These are phyloP conservation scores for Trametes hirsuta DNA, from an alignment of 1,284 basidiomycete genomes.

Conservation along the genomic window DNA sequence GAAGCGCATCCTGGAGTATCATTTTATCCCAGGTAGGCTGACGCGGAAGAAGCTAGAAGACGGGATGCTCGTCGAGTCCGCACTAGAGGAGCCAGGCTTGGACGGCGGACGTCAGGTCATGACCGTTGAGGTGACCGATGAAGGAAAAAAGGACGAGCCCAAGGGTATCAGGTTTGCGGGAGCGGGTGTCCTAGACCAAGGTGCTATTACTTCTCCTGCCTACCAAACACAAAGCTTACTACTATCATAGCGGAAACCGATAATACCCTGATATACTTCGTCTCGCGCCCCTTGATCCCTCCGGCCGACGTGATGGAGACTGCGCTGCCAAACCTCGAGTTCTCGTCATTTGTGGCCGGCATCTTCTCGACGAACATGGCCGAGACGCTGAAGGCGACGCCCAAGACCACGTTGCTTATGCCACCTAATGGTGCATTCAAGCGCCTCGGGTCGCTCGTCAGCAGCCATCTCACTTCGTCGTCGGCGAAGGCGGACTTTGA, in stretches of 20 bases:
- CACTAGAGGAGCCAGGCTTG: constrained; percentile 70
- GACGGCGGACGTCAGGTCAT: constrained; percentile 75
- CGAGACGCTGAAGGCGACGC: constrained; percentile 65
- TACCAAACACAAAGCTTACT: constrained; percentile 10
- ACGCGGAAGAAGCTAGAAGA: constrained; percentile 69
- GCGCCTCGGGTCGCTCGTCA: constrained; percentile 82
- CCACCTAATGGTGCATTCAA: constrained; percentile 90
- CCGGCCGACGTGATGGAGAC: constrained; percentile 85
- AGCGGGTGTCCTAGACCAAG: constrained; percentile 78
- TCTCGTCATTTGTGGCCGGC: constrained; percentile 90
- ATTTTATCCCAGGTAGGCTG: constrained; percentile 85
- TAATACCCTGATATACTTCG: constrained; percentile 87
- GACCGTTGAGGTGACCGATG: constrained; percentile 63
- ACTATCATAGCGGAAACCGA: constrained; percentile 63
- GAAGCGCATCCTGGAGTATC: constrained; percentile 75
- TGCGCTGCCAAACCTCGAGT: constrained; percentile 79
- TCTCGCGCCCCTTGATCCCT: constrained; percentile 82
- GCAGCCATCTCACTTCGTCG: constrained; percentile 82
- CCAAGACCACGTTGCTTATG: constrained; percentile 83
- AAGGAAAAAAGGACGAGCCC: constrained; percentile 47
- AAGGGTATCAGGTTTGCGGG: constrained; percentile 77
- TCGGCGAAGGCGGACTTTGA: constrained; percentile 80
- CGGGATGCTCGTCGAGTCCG: constrained; percentile 80
- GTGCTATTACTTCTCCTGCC: constrained; percentile 44
- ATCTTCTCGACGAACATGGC: constrained; percentile 85